These are phyloP conservation scores for Zasmidium cellare DNA, from an alignment of 2,329 filamentous ascomycete genomes.

Conservation along the genomic window DNA sequence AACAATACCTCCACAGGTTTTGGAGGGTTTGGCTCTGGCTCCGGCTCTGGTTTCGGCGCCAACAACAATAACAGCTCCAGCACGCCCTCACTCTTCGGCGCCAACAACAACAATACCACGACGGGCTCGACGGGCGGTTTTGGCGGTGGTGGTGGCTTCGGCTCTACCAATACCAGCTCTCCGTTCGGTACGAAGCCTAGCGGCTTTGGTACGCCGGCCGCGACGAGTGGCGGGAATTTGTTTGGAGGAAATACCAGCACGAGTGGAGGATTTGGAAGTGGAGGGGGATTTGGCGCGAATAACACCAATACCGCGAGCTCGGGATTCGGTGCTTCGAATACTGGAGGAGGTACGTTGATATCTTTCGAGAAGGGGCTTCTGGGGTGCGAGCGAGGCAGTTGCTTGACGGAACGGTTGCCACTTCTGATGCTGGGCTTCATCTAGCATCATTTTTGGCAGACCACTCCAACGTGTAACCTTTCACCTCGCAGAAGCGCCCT, in stretches of 20 bases:
- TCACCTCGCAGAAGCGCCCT: neutral
- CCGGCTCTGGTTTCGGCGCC: slow-evolving; percentile 9
- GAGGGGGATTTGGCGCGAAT: slow-evolving; percentile 24
- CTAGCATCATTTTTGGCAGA: neutral
- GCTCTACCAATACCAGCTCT: slow-evolving; percentile 19
- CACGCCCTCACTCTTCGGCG: slow-evolving; percentile 22
- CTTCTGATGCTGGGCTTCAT: neutral
- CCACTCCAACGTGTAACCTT: slow-evolving; percentile 4
- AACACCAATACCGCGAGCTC: slow-evolving; percentile 16
- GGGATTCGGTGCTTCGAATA: slow-evolving; percentile 33
- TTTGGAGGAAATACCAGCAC: slow-evolving; percentile 30
- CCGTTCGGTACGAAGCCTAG: slow-evolving; percentile 30
- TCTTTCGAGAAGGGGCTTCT: neutral
- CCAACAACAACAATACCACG: slow-evolving; percentile 24
- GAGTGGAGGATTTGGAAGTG: slow-evolving; percentile 24
- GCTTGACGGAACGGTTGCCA: neutral
- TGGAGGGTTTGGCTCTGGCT: neutral
- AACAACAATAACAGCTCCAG: slow-evolving; percentile 21
- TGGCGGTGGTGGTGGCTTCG: slow-evolving; percentile 18
- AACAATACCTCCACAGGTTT: neutral
- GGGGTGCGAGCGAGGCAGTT: neutral
- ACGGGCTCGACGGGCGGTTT: slow-evolving; percentile 25
- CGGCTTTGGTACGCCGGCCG: slow-evolving; percentile 24
- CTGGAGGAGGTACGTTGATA: slow-evolving; percentile 30
- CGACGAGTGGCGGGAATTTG: slow-evolving; percentile 33